A percentile compares a stretch with the other conserved stretches of the same genome.
These are phyloP conservation scores for Stachybotrys elegans DNA, from an alignment of 2,329 filamentous ascomycete species.

Conservation along the genomic window DNA sequence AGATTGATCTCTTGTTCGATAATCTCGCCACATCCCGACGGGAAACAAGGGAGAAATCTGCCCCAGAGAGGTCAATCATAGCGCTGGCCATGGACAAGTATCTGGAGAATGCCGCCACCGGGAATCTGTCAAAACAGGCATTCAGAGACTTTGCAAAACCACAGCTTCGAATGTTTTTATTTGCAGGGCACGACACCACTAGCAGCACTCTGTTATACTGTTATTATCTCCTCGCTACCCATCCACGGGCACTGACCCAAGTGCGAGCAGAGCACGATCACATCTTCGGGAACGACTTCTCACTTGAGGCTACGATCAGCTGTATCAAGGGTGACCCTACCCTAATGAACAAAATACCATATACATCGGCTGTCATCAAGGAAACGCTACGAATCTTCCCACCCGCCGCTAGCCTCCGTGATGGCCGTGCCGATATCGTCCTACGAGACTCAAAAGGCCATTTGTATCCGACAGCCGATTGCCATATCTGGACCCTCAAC, in stretches of 20 bases:
- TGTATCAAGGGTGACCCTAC: neutral
- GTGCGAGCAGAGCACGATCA: neutral
- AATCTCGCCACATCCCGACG: neutral
- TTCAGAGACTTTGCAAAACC: neutral
- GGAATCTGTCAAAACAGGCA: neutral
- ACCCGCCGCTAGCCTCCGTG: neutral
- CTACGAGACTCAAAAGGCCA: neutral
- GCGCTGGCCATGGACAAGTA: neutral
- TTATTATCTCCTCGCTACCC: neutral
- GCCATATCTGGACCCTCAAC: conserved; percentile 1
- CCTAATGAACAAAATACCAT: conserved; percentile 1
- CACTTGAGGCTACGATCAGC: neutral
- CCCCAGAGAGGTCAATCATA: neutral
- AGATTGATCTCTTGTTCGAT: neutral
- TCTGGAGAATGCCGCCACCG: neutral
- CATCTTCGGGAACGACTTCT: neutral
- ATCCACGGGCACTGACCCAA: neutral
- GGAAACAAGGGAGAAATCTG: neutral
- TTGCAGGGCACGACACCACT: conserved; percentile 1
- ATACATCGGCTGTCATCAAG: neutral
- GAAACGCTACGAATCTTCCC: conserved; percentile 1
- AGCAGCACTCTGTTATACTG: conserved; percentile 2
- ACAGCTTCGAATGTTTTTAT: conserved; percentile 2
- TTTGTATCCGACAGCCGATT: neutral
- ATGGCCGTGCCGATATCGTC: neutral